A percentile compares a stretch with the other conserved stretches of the same genome.
These are phyloP conservation scores for Colletotrichum spinosum DNA, from an alignment of 2,329 filamentous ascomycete species.

Conservation along the genomic window DNA sequence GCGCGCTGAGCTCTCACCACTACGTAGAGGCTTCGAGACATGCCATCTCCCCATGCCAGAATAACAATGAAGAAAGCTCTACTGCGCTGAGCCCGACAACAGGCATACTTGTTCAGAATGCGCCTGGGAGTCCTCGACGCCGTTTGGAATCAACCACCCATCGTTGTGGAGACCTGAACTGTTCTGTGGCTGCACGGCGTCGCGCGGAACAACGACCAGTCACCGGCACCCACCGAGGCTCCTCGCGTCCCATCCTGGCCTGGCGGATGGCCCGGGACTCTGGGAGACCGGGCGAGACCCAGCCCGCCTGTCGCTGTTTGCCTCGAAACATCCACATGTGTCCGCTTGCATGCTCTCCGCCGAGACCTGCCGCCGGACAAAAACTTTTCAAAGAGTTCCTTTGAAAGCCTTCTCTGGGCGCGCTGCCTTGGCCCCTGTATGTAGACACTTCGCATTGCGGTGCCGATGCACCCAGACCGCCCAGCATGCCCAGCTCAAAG, in stretches of 20 bases:
- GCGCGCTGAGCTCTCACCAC: too few species aligned
- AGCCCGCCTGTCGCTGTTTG: constrained; percentile 2
- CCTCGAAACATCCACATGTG: constrained; percentile 17
- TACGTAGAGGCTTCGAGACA: not conserved
- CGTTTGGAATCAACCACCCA: constrained; percentile 1
- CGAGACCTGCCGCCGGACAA: constrained; percentile 1
- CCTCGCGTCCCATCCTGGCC: not conserved
- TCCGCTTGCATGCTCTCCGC: constrained; percentile 15
- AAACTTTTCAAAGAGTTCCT: not conserved
- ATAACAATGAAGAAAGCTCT: not conserved
- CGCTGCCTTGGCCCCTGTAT: not conserved
- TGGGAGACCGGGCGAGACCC: constrained; percentile 3
- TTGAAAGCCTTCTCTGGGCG: not conserved
- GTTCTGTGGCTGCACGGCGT: constrained; percentile 9
- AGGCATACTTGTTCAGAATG: not conserved
- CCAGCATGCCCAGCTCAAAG: not conserved
- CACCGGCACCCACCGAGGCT: constrained; percentile 3
- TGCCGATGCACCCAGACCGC: constrained; percentile 7
- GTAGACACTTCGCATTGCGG: not conserved
- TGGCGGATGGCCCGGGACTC: constrained; percentile 14
- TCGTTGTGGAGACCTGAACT: constrained; percentile 1
- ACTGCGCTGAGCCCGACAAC: not conserved
- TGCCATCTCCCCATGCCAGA: not conserved
- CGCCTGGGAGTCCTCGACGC: not conserved
- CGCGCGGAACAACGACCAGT: constrained; percentile 5